Evolutionary conservation across 139 green algal genomes (phyloP).

Genomic region (Eudorina sp.): DNA sequence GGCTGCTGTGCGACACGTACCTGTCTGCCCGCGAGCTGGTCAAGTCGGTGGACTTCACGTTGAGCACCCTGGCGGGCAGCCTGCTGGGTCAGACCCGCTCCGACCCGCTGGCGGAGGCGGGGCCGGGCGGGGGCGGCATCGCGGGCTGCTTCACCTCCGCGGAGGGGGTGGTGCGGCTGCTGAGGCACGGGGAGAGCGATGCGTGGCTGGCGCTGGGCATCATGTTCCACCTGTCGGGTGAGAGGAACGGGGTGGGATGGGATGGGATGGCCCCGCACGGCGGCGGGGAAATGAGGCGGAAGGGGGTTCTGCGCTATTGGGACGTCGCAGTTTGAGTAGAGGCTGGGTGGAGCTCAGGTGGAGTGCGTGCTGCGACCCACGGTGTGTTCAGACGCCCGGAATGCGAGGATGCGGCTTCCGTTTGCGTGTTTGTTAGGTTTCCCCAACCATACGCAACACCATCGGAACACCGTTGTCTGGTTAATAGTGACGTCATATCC

Average conservation of each 20-base stretch:
- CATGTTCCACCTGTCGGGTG: constrained; percentile 81
- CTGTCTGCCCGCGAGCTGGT: constrained; percentile 92
- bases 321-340: too few species aligned
- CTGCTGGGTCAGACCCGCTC: constrained; percentile 82
- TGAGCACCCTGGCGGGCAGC: constrained; percentile 85
- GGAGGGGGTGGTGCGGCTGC: constrained; percentile 78
- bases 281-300: constrained; percentile 36
- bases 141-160: not conserved
- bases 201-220: constrained; percentile 94
- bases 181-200: constrained; percentile 87
- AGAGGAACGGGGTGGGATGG: not conserved
- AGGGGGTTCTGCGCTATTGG: too few species aligned
- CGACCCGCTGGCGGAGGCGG: constrained; percentile 70
- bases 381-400: too few species aligned
- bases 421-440: too few species aligned
- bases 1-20: constrained; percentile 98
- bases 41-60: constrained; percentile 95
- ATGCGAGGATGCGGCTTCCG: too few species aligned
- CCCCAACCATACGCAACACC: too few species aligned
- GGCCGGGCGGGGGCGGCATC: not conserved
- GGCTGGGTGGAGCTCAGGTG: too few species aligned
- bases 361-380: too few species aligned
- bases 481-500: too few species aligned
- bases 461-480: too few species aligned
- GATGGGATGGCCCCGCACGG: too few species aligned